Evolutionary conservation across 73 alveolate genomes (phyloP), one percentile per base, ranked within the genome.

Genomic region (Paramecium sonneborni): DNA sequence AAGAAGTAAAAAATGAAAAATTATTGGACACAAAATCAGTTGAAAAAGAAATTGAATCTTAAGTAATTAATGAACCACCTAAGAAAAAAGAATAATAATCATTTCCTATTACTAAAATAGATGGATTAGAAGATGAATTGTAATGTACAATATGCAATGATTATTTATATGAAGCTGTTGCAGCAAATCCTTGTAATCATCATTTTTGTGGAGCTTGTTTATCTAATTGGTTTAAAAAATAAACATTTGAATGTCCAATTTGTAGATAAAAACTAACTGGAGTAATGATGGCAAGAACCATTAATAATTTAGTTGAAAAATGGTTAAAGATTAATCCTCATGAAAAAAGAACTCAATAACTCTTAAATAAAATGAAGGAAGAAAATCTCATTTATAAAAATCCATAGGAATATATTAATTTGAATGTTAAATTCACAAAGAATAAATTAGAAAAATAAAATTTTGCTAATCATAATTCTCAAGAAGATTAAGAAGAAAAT

Each of bases 151-250:
- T 79, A 0, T 79, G 90, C 52, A 24, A 23, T 38, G 90, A 79
- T 24, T 79, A 24, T 10, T 18, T 43, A 7, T 39, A 20, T 46
- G 90, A 79, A 21, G 90, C 90, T 24, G 90, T 79, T 24, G 30
- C 90, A 11, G 72, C 55, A 20, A 43, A 43, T 23, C 90, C 90
- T 24, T 79, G 90, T 79, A n/a, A 26, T 38, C 90, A 79, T 44
- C 69, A 39, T 39, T 79, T 79, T 24, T 79, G 90, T 41, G 90
- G 90, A 10, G 11, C 69, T 23, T 79, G 90, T 44, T 34, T 79
- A 24, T 32, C 69, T 15, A 46, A 44, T 39, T 79, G 90, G 90
- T 37, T 79, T 12, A 34, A 30, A 34, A 34, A 46, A 37, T 21
- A 21, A 44, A 74, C 37, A 11, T 21, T 32, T 6, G 44, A 39